phyloP scores from a whole-genome alignment of 1,139 yeast species.

The Diutina mesorugosa region DNA sequence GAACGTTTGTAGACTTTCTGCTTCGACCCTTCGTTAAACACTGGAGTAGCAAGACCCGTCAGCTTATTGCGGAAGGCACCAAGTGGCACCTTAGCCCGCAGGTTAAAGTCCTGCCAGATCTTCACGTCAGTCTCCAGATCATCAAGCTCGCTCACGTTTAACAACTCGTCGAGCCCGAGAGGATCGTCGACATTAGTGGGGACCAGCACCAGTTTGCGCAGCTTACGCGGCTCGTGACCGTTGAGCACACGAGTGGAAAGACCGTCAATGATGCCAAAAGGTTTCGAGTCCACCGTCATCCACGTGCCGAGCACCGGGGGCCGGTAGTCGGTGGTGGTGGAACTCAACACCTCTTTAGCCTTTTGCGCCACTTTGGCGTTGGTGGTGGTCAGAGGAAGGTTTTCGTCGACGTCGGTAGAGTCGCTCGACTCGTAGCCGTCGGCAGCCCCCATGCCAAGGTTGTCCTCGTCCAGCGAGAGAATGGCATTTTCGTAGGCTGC shows the following conservation, averaged over 20 bases:
- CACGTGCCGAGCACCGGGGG: slow-evolving; percentile 93
- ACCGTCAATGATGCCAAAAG: slow-evolving; percentile 92
- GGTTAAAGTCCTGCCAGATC: slow-evolving; percentile 41
- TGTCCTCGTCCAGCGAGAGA: slow-evolving; percentile 7
- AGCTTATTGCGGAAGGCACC: slow-evolving; percentile 87
- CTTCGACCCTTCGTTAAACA: slow-evolving; percentile 7
- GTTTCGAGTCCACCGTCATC: slow-evolving; percentile 68
- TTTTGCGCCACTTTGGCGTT: slow-evolving; percentile 50
- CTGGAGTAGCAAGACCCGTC: slow-evolving; percentile 8
- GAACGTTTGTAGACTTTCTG: slow-evolving; percentile 5
- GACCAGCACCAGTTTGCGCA: background rate
- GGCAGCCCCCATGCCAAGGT: background rate
- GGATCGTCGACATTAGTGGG: slow-evolving; percentile 29
- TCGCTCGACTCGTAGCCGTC: slow-evolving; percentile 47
- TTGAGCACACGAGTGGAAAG: slow-evolving; percentile 67
- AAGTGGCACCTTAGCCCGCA: slow-evolving; percentile 52
- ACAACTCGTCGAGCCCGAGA: slow-evolving; percentile 69
- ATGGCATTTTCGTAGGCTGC: background rate
- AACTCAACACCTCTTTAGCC: slow-evolving; percentile 80
- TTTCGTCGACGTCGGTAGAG: slow-evolving; percentile 82
- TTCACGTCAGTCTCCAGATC: slow-evolving; percentile 46
- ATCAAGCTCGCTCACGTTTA: slow-evolving; percentile 81
- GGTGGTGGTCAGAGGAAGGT: slow-evolving; percentile 55
- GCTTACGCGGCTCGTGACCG: background rate
- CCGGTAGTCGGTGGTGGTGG: slow-evolving; percentile 70